Percentiles rank a stretch among this genome's conserved stretches.
Conservation (phyloP, 495 filamentous ascomycete genomes). For the Penicillium malachiteum region DNA sequence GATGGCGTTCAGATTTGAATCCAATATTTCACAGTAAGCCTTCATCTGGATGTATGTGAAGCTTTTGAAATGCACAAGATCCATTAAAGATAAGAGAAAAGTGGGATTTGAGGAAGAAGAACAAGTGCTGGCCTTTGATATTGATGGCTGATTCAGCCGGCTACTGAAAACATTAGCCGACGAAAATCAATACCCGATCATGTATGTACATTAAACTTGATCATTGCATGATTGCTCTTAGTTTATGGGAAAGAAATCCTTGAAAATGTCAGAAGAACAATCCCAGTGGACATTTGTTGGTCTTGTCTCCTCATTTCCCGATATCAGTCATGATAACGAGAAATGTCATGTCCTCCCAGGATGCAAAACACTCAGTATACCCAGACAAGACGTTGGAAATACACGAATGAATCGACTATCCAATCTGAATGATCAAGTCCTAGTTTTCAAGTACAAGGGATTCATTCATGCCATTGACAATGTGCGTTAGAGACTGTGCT, state of each 20-base stretch:
- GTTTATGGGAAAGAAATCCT: background rate
- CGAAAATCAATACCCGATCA: no score
- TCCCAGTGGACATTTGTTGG: conserved; percentile 2
- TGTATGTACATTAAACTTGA: background rate
- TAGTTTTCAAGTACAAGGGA: conserved; percentile 47
- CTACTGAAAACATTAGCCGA: no score
- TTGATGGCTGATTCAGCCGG: no score
- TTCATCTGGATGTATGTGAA: no score
- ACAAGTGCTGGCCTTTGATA: no score
- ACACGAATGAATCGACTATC: conserved; percentile 31
- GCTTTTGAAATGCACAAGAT: no score
- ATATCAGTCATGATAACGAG: conserved; percentile 8
- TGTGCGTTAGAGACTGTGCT: conserved; percentile 27
- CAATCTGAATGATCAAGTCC: conserved; percentile 45
- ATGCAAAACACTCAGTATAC: conserved; percentile 48
- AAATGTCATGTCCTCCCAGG: conserved; percentile 36
- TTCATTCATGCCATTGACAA: conserved; percentile 53
- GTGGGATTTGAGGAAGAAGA: no score
- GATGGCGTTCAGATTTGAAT: no score
- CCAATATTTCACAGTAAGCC: no score
- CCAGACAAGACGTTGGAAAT: conserved; percentile 27
- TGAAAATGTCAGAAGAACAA: background rate
- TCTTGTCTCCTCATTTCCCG: conserved; percentile 7
- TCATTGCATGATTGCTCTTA: background rate
- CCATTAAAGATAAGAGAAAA: no score